These are phyloP conservation scores for Salvia rosmarinus DNA, from an alignment of 257 asterid species.

Conservation along the genomic window DNA sequence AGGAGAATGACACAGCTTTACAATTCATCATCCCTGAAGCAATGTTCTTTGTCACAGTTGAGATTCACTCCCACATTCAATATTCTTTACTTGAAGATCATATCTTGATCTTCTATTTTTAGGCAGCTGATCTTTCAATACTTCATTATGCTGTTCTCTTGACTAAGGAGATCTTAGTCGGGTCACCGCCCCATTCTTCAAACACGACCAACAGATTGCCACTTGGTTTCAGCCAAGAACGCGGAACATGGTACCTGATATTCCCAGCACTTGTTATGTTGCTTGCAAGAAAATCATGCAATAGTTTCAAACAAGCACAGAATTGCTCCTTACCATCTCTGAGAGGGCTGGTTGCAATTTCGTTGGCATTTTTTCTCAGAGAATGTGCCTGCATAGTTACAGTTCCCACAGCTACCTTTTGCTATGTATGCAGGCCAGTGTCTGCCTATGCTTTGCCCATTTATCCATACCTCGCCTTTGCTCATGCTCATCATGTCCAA, in stretches of 20 bases:
- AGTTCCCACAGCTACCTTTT: slow-evolving; percentile 66
- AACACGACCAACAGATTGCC: slow-evolving; percentile 72
- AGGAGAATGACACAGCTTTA: slow-evolving; percentile 35
- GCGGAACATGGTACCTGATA: slow-evolving; percentile 81
- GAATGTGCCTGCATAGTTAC: slow-evolving; percentile 75
- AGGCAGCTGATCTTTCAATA: background rate
- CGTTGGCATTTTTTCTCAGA: slow-evolving; percentile 73
- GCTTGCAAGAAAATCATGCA: background rate
- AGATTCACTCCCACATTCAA: background rate
- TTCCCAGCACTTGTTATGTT: background rate
- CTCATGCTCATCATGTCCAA: slow-evolving; percentile 90
- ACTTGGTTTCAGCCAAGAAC: slow-evolving; percentile 76
- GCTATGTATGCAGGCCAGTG: slow-evolving; percentile 90
- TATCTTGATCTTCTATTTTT: slow-evolving; percentile 9
- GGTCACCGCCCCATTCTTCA: slow-evolving; percentile 89
- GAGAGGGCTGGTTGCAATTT: slow-evolving; percentile 85
- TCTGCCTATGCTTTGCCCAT: slow-evolving; percentile 85
- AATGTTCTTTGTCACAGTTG: background rate
- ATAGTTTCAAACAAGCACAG: background rate
- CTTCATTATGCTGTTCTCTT: slow-evolving; percentile 43
- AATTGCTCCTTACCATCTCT: slow-evolving; percentile 68
- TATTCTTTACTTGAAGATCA: slow-evolving; percentile 13
- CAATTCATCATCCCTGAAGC: slow-evolving; percentile 36
- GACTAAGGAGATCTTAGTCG: slow-evolving; percentile 60
- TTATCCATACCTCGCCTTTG: slow-evolving; percentile 92